Percentiles rank a stretch among this genome's conserved stretches.
Conservation (phyloP, 2,329 filamentous ascomycete genomes). For the Leptosphaerulina australis region DNA sequence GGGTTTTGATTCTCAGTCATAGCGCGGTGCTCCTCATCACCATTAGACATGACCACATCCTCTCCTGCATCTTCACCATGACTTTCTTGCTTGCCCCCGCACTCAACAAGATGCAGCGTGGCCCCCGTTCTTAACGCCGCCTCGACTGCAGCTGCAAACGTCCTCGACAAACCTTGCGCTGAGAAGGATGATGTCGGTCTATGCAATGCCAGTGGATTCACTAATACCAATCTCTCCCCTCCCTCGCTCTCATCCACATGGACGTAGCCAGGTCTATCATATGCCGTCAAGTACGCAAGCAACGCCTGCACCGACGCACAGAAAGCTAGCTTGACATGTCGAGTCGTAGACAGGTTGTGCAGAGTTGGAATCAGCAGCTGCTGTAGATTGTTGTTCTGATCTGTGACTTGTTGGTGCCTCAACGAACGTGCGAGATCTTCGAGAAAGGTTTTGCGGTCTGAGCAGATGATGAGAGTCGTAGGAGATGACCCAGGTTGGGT, state of each 20-base stretch:
- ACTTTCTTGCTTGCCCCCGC: constrained; percentile 20
- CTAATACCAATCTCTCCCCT: constrained; percentile 60
- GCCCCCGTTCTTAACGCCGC: constrained; percentile 53
- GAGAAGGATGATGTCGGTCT: constrained; percentile 74
- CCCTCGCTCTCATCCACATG: constrained; percentile 13
- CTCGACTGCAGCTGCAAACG: constrained; percentile 68
- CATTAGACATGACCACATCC: constrained; percentile 47
- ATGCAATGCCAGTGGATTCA: constrained; percentile 70
- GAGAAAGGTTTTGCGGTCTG: constrained; percentile 68
- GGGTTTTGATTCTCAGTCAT: constrained; percentile 31
- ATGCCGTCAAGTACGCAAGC: constrained; percentile 72
- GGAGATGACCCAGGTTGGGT: constrained; percentile 56
- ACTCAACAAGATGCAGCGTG: constrained; percentile 53
- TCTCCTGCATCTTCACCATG: constrained; percentile 59
- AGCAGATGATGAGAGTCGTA: constrained; percentile 75
- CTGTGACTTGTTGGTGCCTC: constrained; percentile 23
- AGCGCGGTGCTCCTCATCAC: constrained; percentile 9
- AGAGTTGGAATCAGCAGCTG: constrained; percentile 68
- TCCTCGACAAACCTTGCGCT: constrained; percentile 71
- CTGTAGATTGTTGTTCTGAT: constrained; percentile 20
- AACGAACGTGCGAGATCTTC: constrained; percentile 61
- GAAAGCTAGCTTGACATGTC: constrained; percentile 73
- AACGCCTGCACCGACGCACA: constrained; percentile 77
- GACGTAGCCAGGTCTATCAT: constrained; percentile 19
- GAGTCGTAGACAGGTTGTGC: constrained; percentile 70